phyloP scores from a whole-genome alignment of 805 yeast species.

The Hyphopichia homilentoma region DNA sequence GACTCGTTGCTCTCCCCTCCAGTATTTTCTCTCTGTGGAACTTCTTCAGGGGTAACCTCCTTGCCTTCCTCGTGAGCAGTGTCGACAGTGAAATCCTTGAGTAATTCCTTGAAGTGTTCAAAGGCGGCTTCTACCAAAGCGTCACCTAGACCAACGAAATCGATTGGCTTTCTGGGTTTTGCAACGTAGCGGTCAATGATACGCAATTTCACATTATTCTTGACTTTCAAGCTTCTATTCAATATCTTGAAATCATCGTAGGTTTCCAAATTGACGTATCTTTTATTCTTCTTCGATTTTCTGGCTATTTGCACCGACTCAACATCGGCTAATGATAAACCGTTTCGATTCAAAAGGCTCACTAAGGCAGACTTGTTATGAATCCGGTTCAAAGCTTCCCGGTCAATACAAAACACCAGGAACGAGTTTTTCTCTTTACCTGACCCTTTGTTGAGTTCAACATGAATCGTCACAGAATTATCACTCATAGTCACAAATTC shows the following conservation, averaged over 20 bases:
- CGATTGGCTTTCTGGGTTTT: slow-evolving; percentile 8
- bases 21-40: too few species aligned
- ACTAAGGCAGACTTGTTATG: not conserved
- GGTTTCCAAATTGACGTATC: slow-evolving; percentile 36
- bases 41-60: slow-evolving; percentile 1
- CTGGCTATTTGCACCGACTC: slow-evolving; percentile 19
- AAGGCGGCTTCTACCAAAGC: slow-evolving; percentile 25
- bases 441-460: too few species aligned
- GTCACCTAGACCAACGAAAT: slow-evolving; percentile 20
- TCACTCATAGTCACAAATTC: too few species aligned
- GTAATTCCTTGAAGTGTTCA: slow-evolving; percentile 22
- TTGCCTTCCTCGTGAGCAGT: too few species aligned
- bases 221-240: slow-evolving; percentile 45
- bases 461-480: too few species aligned
- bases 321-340: not conserved
- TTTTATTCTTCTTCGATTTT: slow-evolving; percentile 44
- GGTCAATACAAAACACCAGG: not conserved
- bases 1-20: not conserved
- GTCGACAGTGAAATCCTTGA: slow-evolving; percentile 10
- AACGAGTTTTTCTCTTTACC: too few species aligned
- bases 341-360: not conserved
- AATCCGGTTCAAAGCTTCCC: not conserved
- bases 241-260: slow-evolving; percentile 40
- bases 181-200: slow-evolving; percentile 15
- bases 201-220: slow-evolving; percentile 38